Percentiles rank a stretch among this genome's conserved stretches.
These are phyloP conservation scores for Backusella tarrabulga DNA, from an alignment of 192 early-diverging fungal genomes.

Conservation along the genomic window DNA sequence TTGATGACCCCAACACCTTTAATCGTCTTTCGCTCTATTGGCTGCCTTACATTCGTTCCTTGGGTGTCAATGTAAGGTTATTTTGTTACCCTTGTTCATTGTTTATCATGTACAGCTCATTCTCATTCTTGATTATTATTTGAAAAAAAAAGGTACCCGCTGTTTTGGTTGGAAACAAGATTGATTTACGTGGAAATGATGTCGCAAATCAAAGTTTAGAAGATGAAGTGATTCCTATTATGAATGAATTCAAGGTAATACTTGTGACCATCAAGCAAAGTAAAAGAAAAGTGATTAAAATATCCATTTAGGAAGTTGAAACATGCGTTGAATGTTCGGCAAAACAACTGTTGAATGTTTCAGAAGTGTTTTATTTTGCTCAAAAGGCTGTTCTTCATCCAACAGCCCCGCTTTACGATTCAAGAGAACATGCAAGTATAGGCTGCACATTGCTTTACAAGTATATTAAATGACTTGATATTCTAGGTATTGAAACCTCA, in stretches of 20 bases:
- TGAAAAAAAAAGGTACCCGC: conserved; percentile 69
- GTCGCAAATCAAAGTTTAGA: conserved; percentile 83
- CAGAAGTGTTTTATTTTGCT: conserved; percentile 99
- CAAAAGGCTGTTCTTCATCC: conserved; percentile 99
- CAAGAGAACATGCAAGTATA: conserved; percentile 75
- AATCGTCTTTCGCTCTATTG: conserved; percentile 83
- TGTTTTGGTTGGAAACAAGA: conserved; percentile 92
- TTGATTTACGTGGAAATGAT: conserved; percentile 84
- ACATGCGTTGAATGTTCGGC: conserved; percentile 99
- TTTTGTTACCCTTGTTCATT: not conserved
- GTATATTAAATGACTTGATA: not conserved
- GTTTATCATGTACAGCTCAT: not conserved
- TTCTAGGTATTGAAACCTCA: conserved; percentile 74
- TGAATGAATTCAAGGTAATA: conserved; percentile 96
- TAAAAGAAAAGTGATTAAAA: not conserved
- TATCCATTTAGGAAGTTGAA: conserved; percentile 81
- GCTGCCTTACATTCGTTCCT: conserved; percentile 89
- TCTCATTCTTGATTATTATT: not conserved
- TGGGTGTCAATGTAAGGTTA: conserved; percentile 83
- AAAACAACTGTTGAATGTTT: conserved; percentile 91
- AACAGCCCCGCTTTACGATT: conserved; percentile 95
- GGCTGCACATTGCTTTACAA: not conserved
- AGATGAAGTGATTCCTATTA: conserved; percentile 94
- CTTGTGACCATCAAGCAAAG: no score
- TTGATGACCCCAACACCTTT: conserved; percentile 84